Evolutionary conservation across 2,329 filamentous ascomycete genomes (phyloP), one percentile per base, ranked within the genome.

Genomic region (Colletotrichum magnum): DNA sequence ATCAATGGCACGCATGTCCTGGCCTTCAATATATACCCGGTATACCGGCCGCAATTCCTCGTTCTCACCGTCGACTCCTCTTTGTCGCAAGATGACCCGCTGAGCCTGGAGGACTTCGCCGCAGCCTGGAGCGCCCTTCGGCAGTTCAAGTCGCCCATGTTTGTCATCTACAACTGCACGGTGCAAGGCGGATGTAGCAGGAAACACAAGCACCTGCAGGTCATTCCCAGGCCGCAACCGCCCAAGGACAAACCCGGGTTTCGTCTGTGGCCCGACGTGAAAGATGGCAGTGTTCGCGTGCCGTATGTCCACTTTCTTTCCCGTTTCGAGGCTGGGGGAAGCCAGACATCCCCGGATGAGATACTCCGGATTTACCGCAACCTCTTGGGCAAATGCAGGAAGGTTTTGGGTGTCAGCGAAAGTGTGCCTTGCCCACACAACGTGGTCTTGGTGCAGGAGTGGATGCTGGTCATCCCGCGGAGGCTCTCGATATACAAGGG

Each of bases 81-180:
- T 18, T n/a, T 28, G 13, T 56, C 53, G 16, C 53, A 56, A 13
- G 18, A 56, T 12, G 28, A 56, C 24, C 53, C 53, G 32, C 18
- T 56, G 13, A 15, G 32, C 6, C 18, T 18, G 6, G 16, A 18
- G 5, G 53, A 56, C 10, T 43, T 56, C 36, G 32, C 53, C 15
- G 53, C 53, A 1, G 26, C n/a, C 10, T 43, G 41, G 41, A 43
- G 4, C 2, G 13, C 41, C 13, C 13, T 43, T 5, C 10, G 6
- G 13, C 41, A 43, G 3, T 16, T 56, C n/a, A 5, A 36, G n/a
- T n/a, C 13, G 6, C 53, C 26, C 7, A 18, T 36, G 28, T n/a
- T n/a, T n/a, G 28, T 39, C n/a, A 18, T 56, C 2, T 56, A 56
- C 53, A 56, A 56, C 28, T 56, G 53, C 53, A 56, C 53, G 5